Evolutionary conservation across 129 eudicot species (phyloP), one percentile per base, ranked within the genome.

Genomic region (Daucus carota): DNA sequence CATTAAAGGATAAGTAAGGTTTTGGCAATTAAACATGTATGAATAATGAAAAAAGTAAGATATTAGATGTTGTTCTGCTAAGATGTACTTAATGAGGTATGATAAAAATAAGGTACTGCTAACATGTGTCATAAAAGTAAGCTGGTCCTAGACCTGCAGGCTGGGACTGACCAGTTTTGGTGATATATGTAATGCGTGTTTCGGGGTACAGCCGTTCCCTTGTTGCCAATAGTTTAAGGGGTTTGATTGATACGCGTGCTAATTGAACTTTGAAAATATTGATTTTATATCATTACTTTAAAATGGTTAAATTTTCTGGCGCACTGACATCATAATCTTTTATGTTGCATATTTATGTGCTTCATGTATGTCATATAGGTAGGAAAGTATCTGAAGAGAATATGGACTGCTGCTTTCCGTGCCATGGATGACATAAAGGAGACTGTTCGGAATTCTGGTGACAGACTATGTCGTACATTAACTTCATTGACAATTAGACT

Each of bases 341-440:
- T 60, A 48, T 77, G 36, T 50, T 59, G 22, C 34, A 66, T 75
- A 67, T 67, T 71, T 33, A 69, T 76, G 72, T 26, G 26, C 42
- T 69, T 76, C 10, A 52, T 73, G 48, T 63, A 66, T 31, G 22
- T 31, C 33, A 3, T 83, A 59, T 80, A 94, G 98, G 91, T 94
- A 68, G 93, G 85, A 70, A 91, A 91, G 81, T 88, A 91, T 83
- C 85, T 94, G 73, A 91, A 79, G 75, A 89, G 79, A 80, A 83
- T 94, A 73, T 94, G 98, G 98, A 83, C 75, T 28, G 93, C 89
- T 82, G 92, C 97, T 77, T 91, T 91, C 72, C 96, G 98, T 78
- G 97, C 98, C 28, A 89, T 91, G 97, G 98, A 94, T 91, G 98
- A 91, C 83, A 87, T 94, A 84, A 94, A 94, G 83, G 98, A 94